Conservation (phyloP, 23 red algal genomes). For the Gracilaria gracilis region DNA sequence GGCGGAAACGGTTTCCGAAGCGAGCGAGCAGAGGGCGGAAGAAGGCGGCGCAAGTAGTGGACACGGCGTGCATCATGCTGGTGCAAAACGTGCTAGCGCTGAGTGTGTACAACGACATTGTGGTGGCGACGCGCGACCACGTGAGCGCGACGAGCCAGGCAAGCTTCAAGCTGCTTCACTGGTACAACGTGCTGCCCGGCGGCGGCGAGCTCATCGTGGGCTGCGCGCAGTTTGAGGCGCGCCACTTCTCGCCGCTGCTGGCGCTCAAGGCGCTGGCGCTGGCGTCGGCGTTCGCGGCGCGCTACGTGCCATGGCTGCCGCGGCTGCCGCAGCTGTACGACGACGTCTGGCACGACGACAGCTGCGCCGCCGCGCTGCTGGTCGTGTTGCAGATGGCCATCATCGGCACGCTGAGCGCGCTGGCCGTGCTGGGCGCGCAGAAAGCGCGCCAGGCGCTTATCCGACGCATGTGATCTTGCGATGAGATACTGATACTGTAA, state of each 20-base stretch:
- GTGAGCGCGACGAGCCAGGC: not conserved
- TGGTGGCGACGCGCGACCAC: not conserved
- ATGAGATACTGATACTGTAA: too few relatives aligned
- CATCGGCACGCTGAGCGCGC: not conserved
- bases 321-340: not conserved
- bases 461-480: not conserved
- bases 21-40: not conserved
- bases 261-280: not conserved
- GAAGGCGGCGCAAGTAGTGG: not conserved
- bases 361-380: not conserved
- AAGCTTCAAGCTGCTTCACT: not conserved
- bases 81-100: constrained; percentile 5
- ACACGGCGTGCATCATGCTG: not conserved
- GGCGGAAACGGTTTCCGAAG: not conserved
- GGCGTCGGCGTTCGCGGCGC: not conserved
- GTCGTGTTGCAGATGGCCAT: constrained; percentile 7
- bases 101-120: constrained; percentile 26
- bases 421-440: not conserved
- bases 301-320: constrained; percentile 10
- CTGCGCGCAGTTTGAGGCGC: too few relatives aligned
- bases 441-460: not conserved
- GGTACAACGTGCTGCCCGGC: constrained; percentile 3
- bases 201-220: constrained; percentile 9
- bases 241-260: not conserved
- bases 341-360: constrained; percentile 11